A percentile compares a stretch with the other conserved stretches of the same genome.
Conservation (phyloP, 495 filamentous ascomycete genomes). For the Tetracladium setigerum region DNA sequence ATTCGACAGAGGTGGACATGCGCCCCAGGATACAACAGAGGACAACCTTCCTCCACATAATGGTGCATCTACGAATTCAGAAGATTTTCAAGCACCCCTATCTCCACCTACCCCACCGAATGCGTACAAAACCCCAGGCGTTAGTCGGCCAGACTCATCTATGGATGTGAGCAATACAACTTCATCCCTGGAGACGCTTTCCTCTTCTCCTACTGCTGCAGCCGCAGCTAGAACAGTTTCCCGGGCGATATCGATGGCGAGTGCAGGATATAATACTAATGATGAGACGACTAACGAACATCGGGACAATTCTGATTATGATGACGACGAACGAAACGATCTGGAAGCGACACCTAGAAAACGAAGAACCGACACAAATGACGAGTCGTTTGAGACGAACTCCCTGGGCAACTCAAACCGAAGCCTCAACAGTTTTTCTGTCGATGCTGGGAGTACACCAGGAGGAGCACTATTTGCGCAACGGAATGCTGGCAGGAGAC, state of each 20-base stretch:
- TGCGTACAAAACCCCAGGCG: slow-evolving; percentile 15
- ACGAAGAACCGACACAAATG: slow-evolving; percentile 28
- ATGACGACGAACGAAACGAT: slow-evolving; percentile 17
- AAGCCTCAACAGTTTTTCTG: slow-evolving; percentile 13
- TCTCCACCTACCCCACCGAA: slow-evolving; percentile 33
- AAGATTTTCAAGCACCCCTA: background rate
- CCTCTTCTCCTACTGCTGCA: slow-evolving; percentile 60
- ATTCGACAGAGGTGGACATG: slow-evolving; percentile 37
- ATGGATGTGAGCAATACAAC: slow-evolving; percentile 38
- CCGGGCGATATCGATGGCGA: slow-evolving; percentile 40
- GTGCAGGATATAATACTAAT: slow-evolving; percentile 18
- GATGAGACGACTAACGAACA: background rate
- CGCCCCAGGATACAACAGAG: background rate
- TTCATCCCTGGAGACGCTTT: slow-evolving; percentile 50
- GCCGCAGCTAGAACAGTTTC: slow-evolving; percentile 51
- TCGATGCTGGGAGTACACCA: slow-evolving; percentile 22
- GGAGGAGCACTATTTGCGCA: slow-evolving; percentile 22
- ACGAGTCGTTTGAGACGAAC: slow-evolving; percentile 29
- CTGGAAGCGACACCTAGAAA: slow-evolving; percentile 31
- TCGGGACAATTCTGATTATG: slow-evolving; percentile 14
- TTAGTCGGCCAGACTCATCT: slow-evolving; percentile 15
- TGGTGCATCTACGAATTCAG: background rate
- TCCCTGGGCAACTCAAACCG: slow-evolving; percentile 32
- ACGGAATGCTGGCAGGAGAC: slow-evolving; percentile 39
- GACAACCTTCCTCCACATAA: background rate